Conservation (phyloP, 345 rosid genomes). For the Trapa incisa region DNA sequence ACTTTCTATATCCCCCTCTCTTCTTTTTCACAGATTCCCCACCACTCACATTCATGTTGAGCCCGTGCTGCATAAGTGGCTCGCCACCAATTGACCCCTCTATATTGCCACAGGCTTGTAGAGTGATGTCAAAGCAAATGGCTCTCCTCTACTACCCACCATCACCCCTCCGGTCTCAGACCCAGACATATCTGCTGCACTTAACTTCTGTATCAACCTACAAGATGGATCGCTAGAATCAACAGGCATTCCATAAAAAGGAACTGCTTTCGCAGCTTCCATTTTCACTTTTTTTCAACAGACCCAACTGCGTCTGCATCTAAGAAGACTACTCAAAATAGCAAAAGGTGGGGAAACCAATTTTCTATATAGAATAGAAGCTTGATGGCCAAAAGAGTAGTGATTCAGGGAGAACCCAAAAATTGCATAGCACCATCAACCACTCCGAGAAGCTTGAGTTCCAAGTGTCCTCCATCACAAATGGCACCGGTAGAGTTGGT, state of each 20-base stretch:
- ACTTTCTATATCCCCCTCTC: constrained; percentile 69
- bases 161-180: constrained; percentile 41
- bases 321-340: no score
- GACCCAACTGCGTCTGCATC: not conserved
- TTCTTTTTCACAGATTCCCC: constrained; percentile 37
- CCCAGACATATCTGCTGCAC: constrained; percentile 25
- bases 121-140: constrained; percentile 20
- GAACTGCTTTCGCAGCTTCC: not conserved
- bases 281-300: not conserved
- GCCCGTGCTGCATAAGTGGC: constrained; percentile 11
- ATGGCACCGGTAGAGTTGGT: no score
- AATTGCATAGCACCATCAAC: no score
- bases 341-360: no score
- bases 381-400: no score
- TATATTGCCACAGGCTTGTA: constrained; percentile 26
- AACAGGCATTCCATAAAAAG: not conserved
- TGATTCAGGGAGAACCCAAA: no score
- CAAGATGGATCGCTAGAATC: constrained; percentile 6
- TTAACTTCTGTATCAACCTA: constrained; percentile 9
- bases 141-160: constrained; percentile 23
- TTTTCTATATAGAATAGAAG: no score
- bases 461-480: no score
- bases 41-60: constrained; percentile 19
- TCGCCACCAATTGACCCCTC: constrained; percentile 11
- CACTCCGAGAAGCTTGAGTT: no score